phyloP scores from a whole-genome alignment of 805 yeast species.

The Ogataea corticis region DNA sequence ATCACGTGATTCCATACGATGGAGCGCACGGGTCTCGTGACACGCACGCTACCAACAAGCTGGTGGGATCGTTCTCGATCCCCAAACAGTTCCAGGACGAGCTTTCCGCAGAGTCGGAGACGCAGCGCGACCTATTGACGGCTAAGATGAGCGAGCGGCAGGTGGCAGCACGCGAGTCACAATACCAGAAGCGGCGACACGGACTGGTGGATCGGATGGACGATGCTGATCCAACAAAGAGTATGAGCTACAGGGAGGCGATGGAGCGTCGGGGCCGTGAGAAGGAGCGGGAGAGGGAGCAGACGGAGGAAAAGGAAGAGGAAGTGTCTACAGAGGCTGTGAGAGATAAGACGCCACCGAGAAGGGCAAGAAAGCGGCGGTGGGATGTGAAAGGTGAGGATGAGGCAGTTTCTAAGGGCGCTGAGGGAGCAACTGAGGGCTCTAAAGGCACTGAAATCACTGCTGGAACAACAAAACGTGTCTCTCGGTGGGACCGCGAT shows the following conservation, averaged over 20 bases:
- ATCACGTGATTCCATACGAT: constrained; percentile 2
- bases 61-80: constrained; percentile 23
- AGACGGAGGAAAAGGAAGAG: constrained; percentile 27
- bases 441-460: background rate
- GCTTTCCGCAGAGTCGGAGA: constrained; percentile 25
- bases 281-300: constrained; percentile 39
- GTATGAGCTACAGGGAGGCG: constrained; percentile 41
- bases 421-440: constrained; percentile 13
- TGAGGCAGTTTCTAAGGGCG: constrained; percentile 17
- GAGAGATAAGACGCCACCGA: constrained; percentile 25
- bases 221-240: constrained; percentile 11
- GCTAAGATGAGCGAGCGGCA: constrained; percentile 30
- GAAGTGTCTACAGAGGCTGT: constrained; percentile 25
- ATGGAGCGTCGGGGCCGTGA: constrained; percentile 43
- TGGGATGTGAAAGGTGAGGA: constrained; percentile 48
- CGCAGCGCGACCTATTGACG: constrained; percentile 21
- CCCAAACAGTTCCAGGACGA: constrained; percentile 26
- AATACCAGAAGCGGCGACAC: constrained; percentile 45
- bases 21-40: background rate
- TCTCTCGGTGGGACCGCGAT: constrained; percentile 21
- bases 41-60: constrained; percentile 5
- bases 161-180: constrained; percentile 41
- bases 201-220: constrained; percentile 14
- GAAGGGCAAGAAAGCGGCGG: constrained; percentile 35
- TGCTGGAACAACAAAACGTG: constrained; percentile 5